phyloP scores from a whole-genome alignment of 2,329 filamentous ascomycete genomes.

The Calonectria pteridis region DNA sequence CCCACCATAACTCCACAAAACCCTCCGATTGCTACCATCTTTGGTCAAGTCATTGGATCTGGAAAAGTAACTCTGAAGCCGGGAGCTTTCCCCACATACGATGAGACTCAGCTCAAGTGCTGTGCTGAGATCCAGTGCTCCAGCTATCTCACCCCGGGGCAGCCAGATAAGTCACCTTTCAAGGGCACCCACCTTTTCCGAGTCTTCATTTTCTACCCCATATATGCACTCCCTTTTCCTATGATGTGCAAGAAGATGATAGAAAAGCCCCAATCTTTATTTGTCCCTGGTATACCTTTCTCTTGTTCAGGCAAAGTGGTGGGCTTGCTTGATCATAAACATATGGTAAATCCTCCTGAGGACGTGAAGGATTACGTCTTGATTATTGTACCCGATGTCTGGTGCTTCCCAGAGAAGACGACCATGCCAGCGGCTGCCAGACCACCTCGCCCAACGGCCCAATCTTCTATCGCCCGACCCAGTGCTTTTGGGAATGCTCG shows the following conservation, averaged over 20 bases:
- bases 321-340: background rate
- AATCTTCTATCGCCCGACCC: background rate
- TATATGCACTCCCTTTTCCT: background rate
- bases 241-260: background rate
- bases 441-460: background rate
- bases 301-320: background rate
- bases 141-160: background rate
- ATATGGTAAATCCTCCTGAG: background rate
- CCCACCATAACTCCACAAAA: background rate
- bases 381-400: background rate
- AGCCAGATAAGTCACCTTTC: background rate
- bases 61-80: background rate
- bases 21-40: background rate
- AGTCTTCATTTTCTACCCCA: constrained; percentile 2
- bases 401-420: background rate
- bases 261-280: background rate
- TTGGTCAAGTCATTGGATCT: background rate
- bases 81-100: background rate
- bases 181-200: background rate
- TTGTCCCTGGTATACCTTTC: background rate
- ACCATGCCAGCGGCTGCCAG: background rate
- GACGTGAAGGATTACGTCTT: background rate
- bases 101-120: background rate
- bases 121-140: background rate
- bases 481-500: background rate